Conservation (phyloP, 2,329 filamentous ascomycete species). For the Penicillium sp. region DNA sequence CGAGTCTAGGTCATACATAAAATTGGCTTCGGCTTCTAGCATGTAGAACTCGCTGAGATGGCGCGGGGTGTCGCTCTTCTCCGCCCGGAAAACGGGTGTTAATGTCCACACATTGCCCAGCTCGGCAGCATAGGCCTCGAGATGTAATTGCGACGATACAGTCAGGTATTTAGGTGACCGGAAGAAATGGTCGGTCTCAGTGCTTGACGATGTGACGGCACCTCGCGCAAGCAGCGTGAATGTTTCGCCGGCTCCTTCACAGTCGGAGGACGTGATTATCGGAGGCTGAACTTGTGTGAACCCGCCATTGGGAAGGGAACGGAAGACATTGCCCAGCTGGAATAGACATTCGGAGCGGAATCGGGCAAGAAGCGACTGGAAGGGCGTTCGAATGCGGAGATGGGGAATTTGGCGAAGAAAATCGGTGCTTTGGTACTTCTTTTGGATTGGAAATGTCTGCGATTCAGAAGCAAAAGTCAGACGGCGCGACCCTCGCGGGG, state of each 20-base stretch:
- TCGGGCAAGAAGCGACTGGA: conserved; percentile 74
- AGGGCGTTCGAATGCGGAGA: conserved; percentile 72
- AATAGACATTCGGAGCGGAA: conserved; percentile 77
- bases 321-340: conserved; percentile 71
- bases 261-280: conserved; percentile 93
- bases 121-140: conserved; percentile 85
- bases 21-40: conserved; percentile 87
- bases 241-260: conserved; percentile 92
- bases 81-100: conserved; percentile 88
- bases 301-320: conserved; percentile 55
- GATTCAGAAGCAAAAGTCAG: conserved; percentile 9
- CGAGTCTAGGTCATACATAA: conserved; percentile 62
- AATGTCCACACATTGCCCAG: conserved; percentile 90
- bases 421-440: conserved; percentile 88
- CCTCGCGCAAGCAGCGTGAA: conserved; percentile 62
- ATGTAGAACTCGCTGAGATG: conserved; percentile 99
- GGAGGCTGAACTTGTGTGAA: conserved; percentile 74
- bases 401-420: conserved; percentile 86
- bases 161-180: conserved; percentile 86
- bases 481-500: background rate
- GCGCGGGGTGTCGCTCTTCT: conserved; percentile 85
- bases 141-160: conserved; percentile 88
- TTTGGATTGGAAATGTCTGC: conserved; percentile 87
- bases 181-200: conserved; percentile 63
- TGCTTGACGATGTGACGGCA: conserved; percentile 23